Percentiles rank a stretch among this genome's conserved stretches.
phyloP scores from a whole-genome alignment of 2,329 filamentous ascomycete species.

The Exophiala spinifera region DNA sequence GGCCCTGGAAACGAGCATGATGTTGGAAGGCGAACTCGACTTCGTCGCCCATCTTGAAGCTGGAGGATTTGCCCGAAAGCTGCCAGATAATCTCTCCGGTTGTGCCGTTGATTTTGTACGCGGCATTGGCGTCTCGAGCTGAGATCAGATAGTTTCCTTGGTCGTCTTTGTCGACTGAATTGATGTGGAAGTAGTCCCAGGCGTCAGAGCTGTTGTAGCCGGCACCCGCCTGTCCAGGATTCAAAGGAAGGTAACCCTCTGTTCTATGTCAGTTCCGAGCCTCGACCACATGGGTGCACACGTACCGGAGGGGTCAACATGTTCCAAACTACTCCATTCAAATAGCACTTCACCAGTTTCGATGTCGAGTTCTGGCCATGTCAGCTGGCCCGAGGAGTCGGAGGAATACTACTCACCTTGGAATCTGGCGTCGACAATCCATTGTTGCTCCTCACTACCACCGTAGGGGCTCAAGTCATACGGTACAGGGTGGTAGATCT shows the following conservation, averaged over 20 bases:
- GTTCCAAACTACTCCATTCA: constrained; percentile 47
- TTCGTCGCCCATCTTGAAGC: constrained; percentile 41
- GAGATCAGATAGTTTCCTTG: constrained; percentile 46
- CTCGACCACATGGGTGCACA: not conserved
- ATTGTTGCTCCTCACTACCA: constrained; percentile 40
- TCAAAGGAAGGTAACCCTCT: constrained; percentile 19
- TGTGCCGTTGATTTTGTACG: constrained; percentile 44
- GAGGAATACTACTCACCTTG: constrained; percentile 36
- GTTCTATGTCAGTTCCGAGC: not conserved
- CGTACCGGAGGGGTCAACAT: constrained; percentile 32
- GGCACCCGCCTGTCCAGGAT: constrained; percentile 21
- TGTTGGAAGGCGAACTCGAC: constrained; percentile 53
- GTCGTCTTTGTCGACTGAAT: constrained; percentile 51
- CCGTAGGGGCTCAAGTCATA: constrained; percentile 40
- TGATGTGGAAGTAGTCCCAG: constrained; percentile 57
- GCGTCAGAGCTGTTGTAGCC: constrained; percentile 27
- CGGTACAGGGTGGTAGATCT: constrained; percentile 22
- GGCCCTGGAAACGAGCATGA: constrained; percentile 46
- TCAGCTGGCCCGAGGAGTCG: constrained; percentile 21
- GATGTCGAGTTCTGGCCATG: constrained; percentile 41
- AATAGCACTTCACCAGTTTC: constrained; percentile 44
- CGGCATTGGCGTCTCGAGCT: constrained; percentile 39
- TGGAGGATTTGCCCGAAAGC: constrained; percentile 47
- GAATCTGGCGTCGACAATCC: constrained; percentile 42
- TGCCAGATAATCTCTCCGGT: constrained; percentile 49